Percentiles rank a stretch among this genome's conserved stretches.
Conservation (phyloP, 371 early-diverging fungal genomes). For the Rhizopus microsporus region DNA sequence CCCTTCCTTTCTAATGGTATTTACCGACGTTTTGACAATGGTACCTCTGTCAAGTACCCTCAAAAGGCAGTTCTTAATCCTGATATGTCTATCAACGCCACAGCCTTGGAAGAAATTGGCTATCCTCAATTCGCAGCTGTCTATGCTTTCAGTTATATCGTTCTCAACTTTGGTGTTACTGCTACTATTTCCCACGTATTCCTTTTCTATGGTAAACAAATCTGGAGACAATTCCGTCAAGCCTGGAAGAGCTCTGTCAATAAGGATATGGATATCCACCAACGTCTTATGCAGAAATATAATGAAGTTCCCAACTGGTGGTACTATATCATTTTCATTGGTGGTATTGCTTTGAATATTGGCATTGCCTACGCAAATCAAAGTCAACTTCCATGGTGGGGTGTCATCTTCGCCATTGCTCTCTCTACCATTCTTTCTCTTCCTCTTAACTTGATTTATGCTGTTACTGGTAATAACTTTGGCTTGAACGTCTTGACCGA, state of each 20-base stretch:
- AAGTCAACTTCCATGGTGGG: slow-evolving; percentile 71
- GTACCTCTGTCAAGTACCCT: slow-evolving; percentile 33
- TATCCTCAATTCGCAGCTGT: slow-evolving; percentile 34
- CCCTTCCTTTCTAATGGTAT: slow-evolving; percentile 48
- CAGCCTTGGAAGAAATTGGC: slow-evolving; percentile 39
- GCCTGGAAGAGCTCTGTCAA: neutral
- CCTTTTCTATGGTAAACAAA: slow-evolving; percentile 49
- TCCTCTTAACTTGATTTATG: slow-evolving; percentile 40
- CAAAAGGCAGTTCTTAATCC: slow-evolving; percentile 40
- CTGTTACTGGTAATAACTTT: slow-evolving; percentile 39
- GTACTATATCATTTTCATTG: slow-evolving; percentile 64
- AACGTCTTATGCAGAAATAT: slow-evolving; percentile 34
- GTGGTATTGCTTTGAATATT: slow-evolving; percentile 65
- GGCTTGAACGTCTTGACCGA: slow-evolving; percentile 69
- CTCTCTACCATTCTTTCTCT: slow-evolving; percentile 44
- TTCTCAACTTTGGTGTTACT: slow-evolving; percentile 51
- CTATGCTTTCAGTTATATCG: slow-evolving; percentile 28
- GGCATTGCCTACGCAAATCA: slow-evolving; percentile 56
- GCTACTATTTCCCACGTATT: slow-evolving; percentile 53
- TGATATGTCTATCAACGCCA: slow-evolving; percentile 39
- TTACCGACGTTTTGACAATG: slow-evolving; percentile 31
- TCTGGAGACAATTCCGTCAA: slow-evolving; percentile 15
- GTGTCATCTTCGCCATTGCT: slow-evolving; percentile 66
- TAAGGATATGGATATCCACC: slow-evolving; percentile 28
- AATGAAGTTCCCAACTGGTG: slow-evolving; percentile 72